Percentiles rank a stretch among this genome's conserved stretches.
phyloP scores from a whole-genome alignment of 208 protist species.

The Endotrypanum monterogeii region DNA sequence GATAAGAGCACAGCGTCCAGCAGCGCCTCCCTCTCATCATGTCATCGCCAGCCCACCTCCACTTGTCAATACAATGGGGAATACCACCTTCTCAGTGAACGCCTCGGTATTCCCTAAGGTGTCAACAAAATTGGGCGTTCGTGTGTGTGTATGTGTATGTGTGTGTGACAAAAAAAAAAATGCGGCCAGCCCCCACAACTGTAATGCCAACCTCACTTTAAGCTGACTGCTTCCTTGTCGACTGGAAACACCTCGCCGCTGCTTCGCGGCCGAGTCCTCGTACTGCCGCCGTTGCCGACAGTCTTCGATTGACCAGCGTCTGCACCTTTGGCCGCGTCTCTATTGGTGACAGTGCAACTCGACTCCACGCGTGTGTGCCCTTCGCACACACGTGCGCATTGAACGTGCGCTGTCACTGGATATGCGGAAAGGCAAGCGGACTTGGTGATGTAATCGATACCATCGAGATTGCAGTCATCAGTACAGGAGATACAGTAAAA shows the following conservation, averaged over 20 bases:
- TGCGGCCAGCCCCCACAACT: background rate
- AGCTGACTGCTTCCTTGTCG: background rate
- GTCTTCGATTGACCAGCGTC: background rate
- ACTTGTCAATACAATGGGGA: background rate
- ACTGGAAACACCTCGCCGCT: slow-evolving; percentile 5
- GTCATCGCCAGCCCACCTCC: background rate
- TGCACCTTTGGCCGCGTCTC: background rate
- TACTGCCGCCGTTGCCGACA: background rate
- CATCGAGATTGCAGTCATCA: slow-evolving; percentile 75
- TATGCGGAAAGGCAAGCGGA: slow-evolving; percentile 75
- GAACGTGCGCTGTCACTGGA: slow-evolving; percentile 77
- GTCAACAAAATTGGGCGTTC: background rate
- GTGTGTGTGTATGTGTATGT: too few relatives aligned
- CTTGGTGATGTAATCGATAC: slow-evolving; percentile 79
- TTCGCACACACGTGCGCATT: slow-evolving; percentile 80
- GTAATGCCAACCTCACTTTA: slow-evolving; percentile 1
- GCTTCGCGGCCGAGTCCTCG: background rate
- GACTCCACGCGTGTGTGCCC: slow-evolving; percentile 51
- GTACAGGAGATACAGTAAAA: slow-evolving; percentile 89
- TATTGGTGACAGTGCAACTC: slow-evolving; percentile 7
- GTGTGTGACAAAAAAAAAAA: background rate
- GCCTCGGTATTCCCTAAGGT: background rate
- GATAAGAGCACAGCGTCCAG: background rate
- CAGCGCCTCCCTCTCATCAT: background rate
- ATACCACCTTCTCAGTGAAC: background rate